Evolutionary conservation across 1,139 yeast genomes (phyloP), one percentile per base, ranked within the genome.

Genomic region (Arxiozyma slooffiae): DNA sequence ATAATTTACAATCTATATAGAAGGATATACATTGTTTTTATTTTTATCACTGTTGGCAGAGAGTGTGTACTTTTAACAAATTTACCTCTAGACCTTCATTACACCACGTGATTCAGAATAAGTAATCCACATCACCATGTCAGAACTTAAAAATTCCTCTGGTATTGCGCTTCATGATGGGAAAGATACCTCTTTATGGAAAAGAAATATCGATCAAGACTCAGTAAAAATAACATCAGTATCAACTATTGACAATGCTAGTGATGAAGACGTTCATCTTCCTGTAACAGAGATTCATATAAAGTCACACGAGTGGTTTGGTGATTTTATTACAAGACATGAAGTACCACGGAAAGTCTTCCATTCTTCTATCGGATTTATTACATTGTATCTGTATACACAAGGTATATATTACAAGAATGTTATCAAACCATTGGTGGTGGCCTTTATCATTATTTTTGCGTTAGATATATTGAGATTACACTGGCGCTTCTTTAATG

Each of bases 291-390:
- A 62, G 44, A 66, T 66, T 23, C 66, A 60, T 47, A 50, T 66
- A 44, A 63, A 62, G 46, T 64, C 68, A 2, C 69, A 66, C 47
- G 69, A 66, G 47, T 65, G 68, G 55, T 73, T 80, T 60, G 75
- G 78, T 23, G 73, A 73, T 48, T 80, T 81, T 57, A 67, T 82
- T 41, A 76, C 81, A 40, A 85, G 85, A 61, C 92, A 92, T 64
- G 98, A 92, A 67, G 74, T 92, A 22, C 94, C 96, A 3, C 77
- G 98, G 60, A 92, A 92, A 66, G 71, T 77, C 5, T 79, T 92
- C 53, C 98, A 92, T 66, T 84, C 92, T 6, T 84, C 95, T 1
- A 87, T 89, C 50, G 98, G 97, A 0, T 75, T 87, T 53, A 62
- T 89, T 46, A 82, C 97, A 1, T 68, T 92, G 41, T 82, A 78